Evolutionary conservation across 1,284 basidiomycete genomes (phyloP), one percentile per base, ranked within the genome.

Genomic region (Ustilago loliicola): DNA sequence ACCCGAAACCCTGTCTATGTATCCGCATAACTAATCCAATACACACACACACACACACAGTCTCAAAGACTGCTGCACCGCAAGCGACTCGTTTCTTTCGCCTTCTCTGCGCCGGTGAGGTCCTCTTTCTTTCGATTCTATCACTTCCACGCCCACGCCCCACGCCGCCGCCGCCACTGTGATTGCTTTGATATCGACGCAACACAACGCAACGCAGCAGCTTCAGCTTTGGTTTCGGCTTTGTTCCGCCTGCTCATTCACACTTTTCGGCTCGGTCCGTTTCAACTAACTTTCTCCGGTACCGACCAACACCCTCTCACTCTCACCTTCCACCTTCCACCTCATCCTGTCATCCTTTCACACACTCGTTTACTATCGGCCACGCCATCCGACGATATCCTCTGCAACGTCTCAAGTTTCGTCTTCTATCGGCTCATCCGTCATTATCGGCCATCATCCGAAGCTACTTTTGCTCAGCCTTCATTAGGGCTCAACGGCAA

Each of bases 61-160:
- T 51, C 51, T 23, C 51, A n/a, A n/a, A n/a, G n/a, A n/a, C n/a
- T n/a, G n/a, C 13, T 17, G 11, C 9, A 3, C n/a, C 11, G 19
- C 27, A 34, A 34, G 32, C 5, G 32, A 34, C 48, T 27, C 10
- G 21, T 17, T 66, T 54, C 57, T 60, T 55, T 23, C 32, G 19
- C 7, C 50, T 66, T 60, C 57, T 60, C 32, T 55, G 52, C 52
- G 42, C 42, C 42, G 52, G 23, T 45, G 23, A 48, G 48, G 19
- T 40, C 10, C n/a, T 52, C 34, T 50, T 30, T 6, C 19, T 48
- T 27, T 10, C 7, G 13, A 19, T 32, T 15, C 27, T 34, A 23
- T 9, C 47, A 25, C 32, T 34, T 34, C 3, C 15, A 47, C 45
- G 45, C 45, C 36, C 36, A 38, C 36, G 17, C n/a, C n/a, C n/a